Evolutionary conservation across 176 grass and related monocot species (phyloP).

Genomic region (Typha latifolia): DNA sequence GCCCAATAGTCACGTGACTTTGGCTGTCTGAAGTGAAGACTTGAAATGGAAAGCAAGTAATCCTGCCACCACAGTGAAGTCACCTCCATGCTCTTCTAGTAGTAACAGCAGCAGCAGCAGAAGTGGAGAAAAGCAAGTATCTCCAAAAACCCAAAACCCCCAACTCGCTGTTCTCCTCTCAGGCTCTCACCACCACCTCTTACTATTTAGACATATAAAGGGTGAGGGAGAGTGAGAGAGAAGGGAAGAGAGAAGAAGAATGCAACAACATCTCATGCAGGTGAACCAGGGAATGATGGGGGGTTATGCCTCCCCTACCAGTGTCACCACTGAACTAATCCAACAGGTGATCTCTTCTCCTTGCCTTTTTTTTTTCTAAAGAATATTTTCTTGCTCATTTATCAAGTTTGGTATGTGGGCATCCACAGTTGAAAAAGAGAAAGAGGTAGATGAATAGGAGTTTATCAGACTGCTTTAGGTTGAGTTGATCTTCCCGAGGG

Average conservation of each 20-base stretch:
- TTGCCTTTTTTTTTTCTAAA: constrained; percentile 10
- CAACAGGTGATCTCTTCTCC: constrained; percentile 49
- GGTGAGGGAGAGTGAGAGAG: constrained; percentile 22
- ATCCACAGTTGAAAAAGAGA: neutral
- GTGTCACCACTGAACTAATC: constrained; percentile 89
- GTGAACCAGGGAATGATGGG: constrained; percentile 96
- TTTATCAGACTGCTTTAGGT: no score
- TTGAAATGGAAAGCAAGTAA: constrained; percentile 19
- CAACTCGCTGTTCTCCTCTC: constrained; percentile 15
- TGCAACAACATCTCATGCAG: constrained; percentile 93
- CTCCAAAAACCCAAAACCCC: constrained; percentile 31
- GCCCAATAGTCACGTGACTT: constrained; percentile 25
- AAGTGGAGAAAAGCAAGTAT: neutral
- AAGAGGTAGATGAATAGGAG: neutral
- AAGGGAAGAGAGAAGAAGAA: constrained; percentile 22
- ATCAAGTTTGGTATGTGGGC: constrained; percentile 5
- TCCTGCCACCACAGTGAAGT: constrained; percentile 17
- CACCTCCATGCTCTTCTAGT: neutral
- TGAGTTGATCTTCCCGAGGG: no score
- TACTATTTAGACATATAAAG: constrained; percentile 16
- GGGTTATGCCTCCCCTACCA: constrained; percentile 58
- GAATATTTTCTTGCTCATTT: constrained; percentile 9
- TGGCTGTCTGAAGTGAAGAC: constrained; percentile 25
- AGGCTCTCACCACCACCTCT: constrained; percentile 7
- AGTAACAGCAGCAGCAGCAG: neutral